A percentile compares a stretch with the other conserved stretches of the same genome.
phyloP scores from a whole-genome alignment of 305 asterid species.

The Vinca major region DNA sequence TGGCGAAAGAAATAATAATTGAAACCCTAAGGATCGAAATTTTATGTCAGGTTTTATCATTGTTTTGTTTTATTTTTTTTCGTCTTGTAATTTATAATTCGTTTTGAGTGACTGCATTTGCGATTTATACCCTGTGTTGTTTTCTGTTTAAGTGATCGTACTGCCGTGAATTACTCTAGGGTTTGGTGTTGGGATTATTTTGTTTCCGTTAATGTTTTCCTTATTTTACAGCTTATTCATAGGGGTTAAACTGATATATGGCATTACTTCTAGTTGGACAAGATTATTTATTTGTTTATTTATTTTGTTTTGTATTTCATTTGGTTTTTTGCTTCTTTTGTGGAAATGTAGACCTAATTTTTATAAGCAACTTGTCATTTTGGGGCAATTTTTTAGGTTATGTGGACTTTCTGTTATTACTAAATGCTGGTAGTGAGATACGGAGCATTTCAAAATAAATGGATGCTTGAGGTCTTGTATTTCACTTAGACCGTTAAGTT shows the following conservation, averaged over 20 bases:
- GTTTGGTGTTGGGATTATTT: background rate
- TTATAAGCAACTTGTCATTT: background rate
- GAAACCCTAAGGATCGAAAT: constrained; percentile 24
- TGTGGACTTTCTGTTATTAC: background rate
- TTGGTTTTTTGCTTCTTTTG: background rate
- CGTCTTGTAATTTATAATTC: background rate
- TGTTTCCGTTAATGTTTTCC: background rate
- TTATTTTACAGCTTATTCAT: background rate
- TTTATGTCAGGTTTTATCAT: constrained; percentile 19
- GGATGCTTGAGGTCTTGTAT: background rate
- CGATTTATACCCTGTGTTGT: background rate
- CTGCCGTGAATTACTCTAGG: constrained; percentile 9
- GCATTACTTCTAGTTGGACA: background rate
- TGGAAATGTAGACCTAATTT: background rate
- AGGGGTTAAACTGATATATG: background rate
- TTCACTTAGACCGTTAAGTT: background rate
- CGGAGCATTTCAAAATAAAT: background rate
- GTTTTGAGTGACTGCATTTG: background rate
- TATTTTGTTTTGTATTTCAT: background rate
- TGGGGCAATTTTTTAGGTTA: background rate
- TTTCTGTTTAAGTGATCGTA: background rate
- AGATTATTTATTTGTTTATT: background rate
- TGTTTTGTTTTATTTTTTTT: background rate
- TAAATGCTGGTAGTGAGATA: background rate
- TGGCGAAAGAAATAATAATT: constrained; percentile 2